Percentiles rank a stretch among this genome's conserved stretches.
Evolutionary conservation across 2,329 filamentous ascomycete genomes (phyloP).

Genomic region (Chaetomium sp.): DNA sequence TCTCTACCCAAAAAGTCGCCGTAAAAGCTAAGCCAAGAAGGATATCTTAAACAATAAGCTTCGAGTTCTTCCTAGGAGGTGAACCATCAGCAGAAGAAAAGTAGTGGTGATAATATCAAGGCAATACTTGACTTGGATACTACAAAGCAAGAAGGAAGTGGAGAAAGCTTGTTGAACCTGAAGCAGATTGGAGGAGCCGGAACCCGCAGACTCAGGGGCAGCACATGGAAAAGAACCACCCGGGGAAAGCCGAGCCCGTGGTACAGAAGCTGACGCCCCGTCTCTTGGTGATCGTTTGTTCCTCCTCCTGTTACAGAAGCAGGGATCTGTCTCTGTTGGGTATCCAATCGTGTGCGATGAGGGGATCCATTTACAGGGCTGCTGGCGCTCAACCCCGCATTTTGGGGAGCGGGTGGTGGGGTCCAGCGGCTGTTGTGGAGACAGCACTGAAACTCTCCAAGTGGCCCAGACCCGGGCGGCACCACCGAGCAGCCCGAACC

Average conservation of each 20-base stretch:
- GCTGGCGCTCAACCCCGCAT: conserved; percentile 24
- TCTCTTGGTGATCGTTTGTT: conserved; percentile 1
- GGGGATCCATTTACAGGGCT: conserved; percentile 27
- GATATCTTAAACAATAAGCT: not conserved
- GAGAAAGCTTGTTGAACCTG: not conserved
- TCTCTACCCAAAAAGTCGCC: not conserved
- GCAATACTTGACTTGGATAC: not conserved
- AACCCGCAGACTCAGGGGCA: not conserved
- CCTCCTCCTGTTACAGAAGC: not conserved
- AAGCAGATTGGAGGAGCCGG: not conserved
- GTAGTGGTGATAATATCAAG: not conserved
- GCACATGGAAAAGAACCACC: not conserved
- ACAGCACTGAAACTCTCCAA: not conserved
- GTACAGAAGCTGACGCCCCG: conserved; percentile 5
- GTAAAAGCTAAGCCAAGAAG: not conserved
- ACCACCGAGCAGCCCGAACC: not conserved
- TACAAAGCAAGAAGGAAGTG: not conserved
- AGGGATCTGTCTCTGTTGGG: not conserved
- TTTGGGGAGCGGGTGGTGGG: not conserved
- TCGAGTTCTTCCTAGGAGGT: not conserved
- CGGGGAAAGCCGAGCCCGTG: not conserved
- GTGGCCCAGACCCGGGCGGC: not conserved
- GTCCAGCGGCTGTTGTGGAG: conserved; percentile 2
- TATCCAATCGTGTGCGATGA: conserved; percentile 27
- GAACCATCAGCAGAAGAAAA: not conserved